phyloP scores from a whole-genome alignment of 1,284 basidiomycete genomes.

The Meira nashicola region DNA sequence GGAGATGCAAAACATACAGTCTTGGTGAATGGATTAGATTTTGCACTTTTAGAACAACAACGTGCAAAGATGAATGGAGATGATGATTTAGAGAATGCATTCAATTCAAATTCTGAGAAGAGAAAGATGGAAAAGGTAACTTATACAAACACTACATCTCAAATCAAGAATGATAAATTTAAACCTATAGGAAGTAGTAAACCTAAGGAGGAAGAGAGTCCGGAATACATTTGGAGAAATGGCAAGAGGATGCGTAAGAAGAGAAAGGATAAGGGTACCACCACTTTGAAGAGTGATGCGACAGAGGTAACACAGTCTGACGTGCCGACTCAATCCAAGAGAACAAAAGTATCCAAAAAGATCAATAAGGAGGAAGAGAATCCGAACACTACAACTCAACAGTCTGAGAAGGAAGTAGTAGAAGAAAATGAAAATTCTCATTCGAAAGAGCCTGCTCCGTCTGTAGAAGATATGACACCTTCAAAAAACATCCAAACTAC shows the following conservation, averaged over 20 bases:
- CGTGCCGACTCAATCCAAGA: constrained; percentile 3
- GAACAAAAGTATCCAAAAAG: constrained; percentile 8
- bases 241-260: constrained; percentile 56
- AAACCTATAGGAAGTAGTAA: constrained; percentile 64
- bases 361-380: background rate
- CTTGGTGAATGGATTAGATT: constrained; percentile 84
- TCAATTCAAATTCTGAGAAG: constrained; percentile 53
- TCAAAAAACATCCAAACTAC: background rate
- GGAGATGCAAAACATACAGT: constrained; percentile 79
- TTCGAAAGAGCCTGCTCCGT: background rate
- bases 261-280: constrained; percentile 54
- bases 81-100: constrained; percentile 72
- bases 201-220: constrained; percentile 36
- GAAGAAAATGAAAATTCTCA: background rate
- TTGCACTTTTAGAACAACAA: constrained; percentile 75
- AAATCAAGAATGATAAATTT: constrained; percentile 61
- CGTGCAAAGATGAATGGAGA: constrained; percentile 61
- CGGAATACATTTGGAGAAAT: constrained; percentile 60
- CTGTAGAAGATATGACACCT: background rate
- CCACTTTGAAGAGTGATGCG: constrained; percentile 11
- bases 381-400: background rate
- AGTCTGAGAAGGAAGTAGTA: background rate
- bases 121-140: constrained; percentile 64
- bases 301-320: constrained; percentile 2
- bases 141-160: no score